phyloP scores from a whole-genome alignment of 1,139 yeast species.

The Kluyveromyces sp. region DNA sequence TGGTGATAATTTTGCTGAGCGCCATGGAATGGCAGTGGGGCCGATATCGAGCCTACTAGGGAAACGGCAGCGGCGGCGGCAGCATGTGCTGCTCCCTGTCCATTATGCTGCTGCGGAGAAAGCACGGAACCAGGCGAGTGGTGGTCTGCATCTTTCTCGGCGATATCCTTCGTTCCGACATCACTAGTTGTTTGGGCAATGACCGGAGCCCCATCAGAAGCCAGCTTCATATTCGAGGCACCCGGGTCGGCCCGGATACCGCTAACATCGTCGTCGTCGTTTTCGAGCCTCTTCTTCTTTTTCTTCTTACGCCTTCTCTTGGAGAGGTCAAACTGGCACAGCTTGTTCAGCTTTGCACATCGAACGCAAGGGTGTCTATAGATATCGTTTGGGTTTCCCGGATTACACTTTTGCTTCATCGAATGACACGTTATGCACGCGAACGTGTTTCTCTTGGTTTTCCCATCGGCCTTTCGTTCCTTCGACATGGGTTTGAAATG shows the following conservation, averaged over 20 bases:
- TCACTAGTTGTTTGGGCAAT: too few species aligned
- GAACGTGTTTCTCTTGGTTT: conserved; percentile 32
- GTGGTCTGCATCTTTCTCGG: too few species aligned
- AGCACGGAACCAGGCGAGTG: too few species aligned
- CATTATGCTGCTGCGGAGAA: too few species aligned
- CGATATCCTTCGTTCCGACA: too few species aligned
- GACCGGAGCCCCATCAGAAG: not conserved
- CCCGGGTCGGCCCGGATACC: not conserved
- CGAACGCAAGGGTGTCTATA: conserved; percentile 66
- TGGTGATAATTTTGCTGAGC: too few species aligned
- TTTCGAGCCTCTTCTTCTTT: not conserved
- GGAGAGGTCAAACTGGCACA: conserved; percentile 61
- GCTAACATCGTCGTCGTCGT: not conserved
- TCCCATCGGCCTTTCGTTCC: conserved; percentile 18
- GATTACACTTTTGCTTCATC: conserved; percentile 75
- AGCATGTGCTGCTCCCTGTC: too few species aligned
- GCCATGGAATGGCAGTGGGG: too few species aligned
- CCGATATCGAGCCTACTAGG: too few species aligned
- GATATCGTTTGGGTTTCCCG: conserved; percentile 47
- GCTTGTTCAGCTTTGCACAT: conserved; percentile 55
- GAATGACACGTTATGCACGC: conserved; percentile 82
- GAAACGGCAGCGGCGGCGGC: too few species aligned
- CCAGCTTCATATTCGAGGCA: not conserved
- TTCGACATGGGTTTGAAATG: conserved; percentile 18
- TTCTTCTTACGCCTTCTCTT: conserved; percentile 50